Percentiles rank a stretch among this genome's conserved stretches.
These are phyloP conservation scores for Ophiostoma ips DNA, from an alignment of 2,329 filamentous ascomycete genomes.

Conservation along the genomic window DNA sequence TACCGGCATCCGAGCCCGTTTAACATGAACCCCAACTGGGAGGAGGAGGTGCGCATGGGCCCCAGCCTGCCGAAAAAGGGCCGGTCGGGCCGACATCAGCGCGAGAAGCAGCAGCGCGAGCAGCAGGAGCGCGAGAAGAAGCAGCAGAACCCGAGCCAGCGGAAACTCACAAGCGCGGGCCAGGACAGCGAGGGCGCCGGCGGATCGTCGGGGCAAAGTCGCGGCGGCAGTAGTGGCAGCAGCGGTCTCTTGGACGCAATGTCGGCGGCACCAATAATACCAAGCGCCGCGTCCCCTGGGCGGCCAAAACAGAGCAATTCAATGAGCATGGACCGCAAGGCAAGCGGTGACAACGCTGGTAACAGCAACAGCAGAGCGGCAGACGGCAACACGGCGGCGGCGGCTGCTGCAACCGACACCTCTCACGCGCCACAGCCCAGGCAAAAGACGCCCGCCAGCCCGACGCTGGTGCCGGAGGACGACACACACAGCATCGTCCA, in stretches of 20 bases:
- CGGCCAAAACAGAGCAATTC: not conserved
- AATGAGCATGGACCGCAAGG: not conserved
- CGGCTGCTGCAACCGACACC: not conserved
- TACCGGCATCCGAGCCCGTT: constrained; percentile 74
- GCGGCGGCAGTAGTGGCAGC: not conserved
- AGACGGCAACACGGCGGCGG: not conserved
- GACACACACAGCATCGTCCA: not conserved
- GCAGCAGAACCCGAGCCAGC: constrained; percentile 41
- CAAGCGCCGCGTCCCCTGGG: not conserved
- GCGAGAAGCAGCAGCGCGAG: not conserved
- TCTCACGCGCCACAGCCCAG: not conserved
- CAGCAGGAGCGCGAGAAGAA: not conserved
- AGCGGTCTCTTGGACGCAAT: not conserved
- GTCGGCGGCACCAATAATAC: not conserved
- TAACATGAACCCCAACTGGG: constrained; percentile 79
- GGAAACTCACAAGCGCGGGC: constrained; percentile 44
- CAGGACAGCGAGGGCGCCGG: constrained; percentile 32
- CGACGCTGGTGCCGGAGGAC: constrained; percentile 24
- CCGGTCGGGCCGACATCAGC: constrained; percentile 19
- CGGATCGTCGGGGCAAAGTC: constrained; percentile 16
- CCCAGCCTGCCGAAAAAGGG: constrained; percentile 56
- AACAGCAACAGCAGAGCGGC: not conserved
- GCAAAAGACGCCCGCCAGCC: constrained; percentile 19
- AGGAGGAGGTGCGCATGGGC: constrained; percentile 71
- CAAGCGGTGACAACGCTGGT: not conserved